Percentiles rank a stretch among this genome's conserved stretches.
Evolutionary conservation across 2,329 filamentous ascomycete genomes (phyloP).

Genomic region (Emergomyces orientalis): DNA sequence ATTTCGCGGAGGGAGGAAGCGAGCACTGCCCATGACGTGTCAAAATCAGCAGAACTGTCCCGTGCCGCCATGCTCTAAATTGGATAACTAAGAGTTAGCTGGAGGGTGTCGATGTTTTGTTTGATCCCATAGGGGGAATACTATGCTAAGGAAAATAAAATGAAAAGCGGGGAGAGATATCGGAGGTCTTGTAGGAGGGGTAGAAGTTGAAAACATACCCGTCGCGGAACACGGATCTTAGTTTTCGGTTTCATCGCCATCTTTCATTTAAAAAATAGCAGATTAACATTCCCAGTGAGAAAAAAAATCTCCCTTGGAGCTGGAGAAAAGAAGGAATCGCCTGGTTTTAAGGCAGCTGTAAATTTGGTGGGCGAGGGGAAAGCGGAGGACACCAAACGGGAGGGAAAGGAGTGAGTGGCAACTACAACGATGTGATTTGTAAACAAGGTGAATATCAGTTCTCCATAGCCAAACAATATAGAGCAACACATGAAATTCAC

Average conservation of each 20-base stretch:
- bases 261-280: not conserved
- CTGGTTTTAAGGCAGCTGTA: not conserved
- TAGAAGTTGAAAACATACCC: conserved; percentile 43
- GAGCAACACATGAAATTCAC: not conserved
- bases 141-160: not conserved
- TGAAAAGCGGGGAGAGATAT: not conserved
- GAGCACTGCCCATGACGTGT: conserved; percentile 72
- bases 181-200: conserved; percentile 9
- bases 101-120: not conserved
- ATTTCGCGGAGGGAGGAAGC: conserved; percentile 73
- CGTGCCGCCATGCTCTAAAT: conserved; percentile 44
- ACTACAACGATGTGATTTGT: not conserved
- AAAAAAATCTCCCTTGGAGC: not conserved
- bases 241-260: conserved; percentile 45
- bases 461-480: not conserved
- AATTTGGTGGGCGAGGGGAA: too few species aligned
- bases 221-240: conserved; percentile 58
- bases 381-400: not conserved
- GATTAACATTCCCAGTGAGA: not conserved
- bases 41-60: conserved; percentile 64
- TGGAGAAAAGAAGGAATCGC: not conserved
- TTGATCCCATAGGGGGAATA: not conserved
- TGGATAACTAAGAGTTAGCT: not conserved
- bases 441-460: not conserved
- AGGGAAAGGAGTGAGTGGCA: not conserved